phyloP scores from a whole-genome alignment of 202 grass and related monocot species.

The Digitaria exilis region DNA sequence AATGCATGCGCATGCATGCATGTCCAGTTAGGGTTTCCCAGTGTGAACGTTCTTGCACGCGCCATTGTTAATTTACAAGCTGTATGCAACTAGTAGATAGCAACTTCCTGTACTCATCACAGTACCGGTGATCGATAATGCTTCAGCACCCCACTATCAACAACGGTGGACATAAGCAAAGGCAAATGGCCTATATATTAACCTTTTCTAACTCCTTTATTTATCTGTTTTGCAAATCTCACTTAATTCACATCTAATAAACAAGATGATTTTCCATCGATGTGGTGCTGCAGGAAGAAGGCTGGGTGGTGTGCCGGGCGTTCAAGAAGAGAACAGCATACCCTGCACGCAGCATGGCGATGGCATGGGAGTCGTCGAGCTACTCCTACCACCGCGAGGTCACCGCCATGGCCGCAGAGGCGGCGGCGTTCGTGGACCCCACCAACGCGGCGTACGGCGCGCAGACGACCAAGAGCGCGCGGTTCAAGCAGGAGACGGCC shows the following conservation, averaged over 20 bases:
- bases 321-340: slow-evolving; percentile 89
- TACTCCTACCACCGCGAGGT: slow-evolving; percentile 62
- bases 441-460: slow-evolving; percentile 44
- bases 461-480: slow-evolving; percentile 43
- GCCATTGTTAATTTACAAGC: slow-evolving; percentile 45
- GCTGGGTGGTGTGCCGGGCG: slow-evolving; percentile 92
- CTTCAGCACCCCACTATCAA: slow-evolving; percentile 31
- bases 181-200: background rate
- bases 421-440: slow-evolving; percentile 35
- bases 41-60: slow-evolving; percentile 43
- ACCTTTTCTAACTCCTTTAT: slow-evolving; percentile 11
- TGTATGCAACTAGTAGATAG: slow-evolving; percentile 47
- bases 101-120: slow-evolving; percentile 33
- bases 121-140: slow-evolving; percentile 13
- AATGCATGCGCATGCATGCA: slow-evolving; percentile 50
- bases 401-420: slow-evolving; percentile 34
- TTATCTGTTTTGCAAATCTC: background rate
- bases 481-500: slow-evolving; percentile 64
- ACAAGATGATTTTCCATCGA: background rate
- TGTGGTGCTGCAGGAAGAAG: slow-evolving; percentile 75
- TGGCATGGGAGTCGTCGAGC: slow-evolving; percentile 58
- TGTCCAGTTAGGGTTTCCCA: slow-evolving; percentile 50
- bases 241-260: background rate
- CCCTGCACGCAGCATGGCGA: slow-evolving; percentile 51
- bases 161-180: slow-evolving; percentile 14